These are phyloP conservation scores for Pseudocercospora macadamiae DNA, from an alignment of 2,329 filamentous ascomycete species.

Conservation along the genomic window DNA sequence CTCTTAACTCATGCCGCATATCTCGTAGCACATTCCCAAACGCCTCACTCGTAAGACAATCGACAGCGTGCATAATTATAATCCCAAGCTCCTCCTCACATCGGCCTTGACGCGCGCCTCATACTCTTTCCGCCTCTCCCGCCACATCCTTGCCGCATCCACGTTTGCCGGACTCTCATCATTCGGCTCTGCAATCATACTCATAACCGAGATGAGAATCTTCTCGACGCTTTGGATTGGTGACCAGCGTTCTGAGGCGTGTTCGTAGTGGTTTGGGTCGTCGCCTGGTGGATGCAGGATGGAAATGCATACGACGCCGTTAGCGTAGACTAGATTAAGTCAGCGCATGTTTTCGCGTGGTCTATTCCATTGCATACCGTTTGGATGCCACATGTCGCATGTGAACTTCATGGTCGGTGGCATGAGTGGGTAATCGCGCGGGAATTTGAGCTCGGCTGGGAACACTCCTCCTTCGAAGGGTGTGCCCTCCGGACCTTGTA, in stretches of 20 bases:
- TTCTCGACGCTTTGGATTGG: slow-evolving; percentile 98
- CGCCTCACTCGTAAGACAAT: background rate
- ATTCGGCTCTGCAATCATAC: slow-evolving; percentile 96
- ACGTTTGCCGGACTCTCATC: slow-evolving; percentile 96
- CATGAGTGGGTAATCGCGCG: slow-evolving; percentile 93
- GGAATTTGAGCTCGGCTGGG: slow-evolving; percentile 91
- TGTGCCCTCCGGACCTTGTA: slow-evolving; percentile 92
- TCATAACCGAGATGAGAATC: slow-evolving; percentile 95
- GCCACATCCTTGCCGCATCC: slow-evolving; percentile 95
- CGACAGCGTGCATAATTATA: slow-evolving; percentile 52
- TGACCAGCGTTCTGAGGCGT: slow-evolving; percentile 92
- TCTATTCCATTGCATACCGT: slow-evolving; percentile 61
- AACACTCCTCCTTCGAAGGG: slow-evolving; percentile 97
- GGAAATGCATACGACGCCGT: slow-evolving; percentile 94
- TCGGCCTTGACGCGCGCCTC: slow-evolving; percentile 82
- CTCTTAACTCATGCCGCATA: background rate
- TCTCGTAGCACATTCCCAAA: background rate
- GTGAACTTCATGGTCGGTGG: slow-evolving; percentile 96
- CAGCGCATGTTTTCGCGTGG: background rate
- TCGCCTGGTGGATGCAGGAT: slow-evolving; percentile 96
- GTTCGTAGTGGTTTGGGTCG: slow-evolving; percentile 97
- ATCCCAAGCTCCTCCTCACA: slow-evolving; percentile 75
- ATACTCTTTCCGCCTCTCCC: slow-evolving; percentile 80
- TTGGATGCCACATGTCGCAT: slow-evolving; percentile 93
- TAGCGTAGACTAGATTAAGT: slow-evolving; percentile 72